phyloP scores from a whole-genome alignment of 192 early-diverging fungal genomes.

The Backusella tarrabulga region DNA sequence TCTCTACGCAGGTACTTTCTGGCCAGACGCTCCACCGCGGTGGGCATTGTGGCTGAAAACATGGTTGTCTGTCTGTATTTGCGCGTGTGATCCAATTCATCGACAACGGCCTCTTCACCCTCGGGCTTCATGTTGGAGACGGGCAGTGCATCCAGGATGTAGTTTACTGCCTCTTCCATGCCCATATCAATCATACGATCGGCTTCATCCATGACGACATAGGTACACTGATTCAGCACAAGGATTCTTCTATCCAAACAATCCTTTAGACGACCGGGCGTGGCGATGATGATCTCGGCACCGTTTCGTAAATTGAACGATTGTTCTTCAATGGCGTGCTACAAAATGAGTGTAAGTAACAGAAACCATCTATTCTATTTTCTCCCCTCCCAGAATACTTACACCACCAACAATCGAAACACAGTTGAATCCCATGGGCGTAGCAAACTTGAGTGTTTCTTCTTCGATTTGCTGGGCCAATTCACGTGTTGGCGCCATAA shows the following conservation, averaged over 20 bases:
- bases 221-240: conserved; percentile 91
- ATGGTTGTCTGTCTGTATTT: conserved; percentile 95
- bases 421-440: conserved; percentile 82
- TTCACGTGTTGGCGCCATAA: conserved; percentile 96
- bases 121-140: conserved; percentile 90
- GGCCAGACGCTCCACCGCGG: conserved; percentile 91
- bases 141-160: conserved; percentile 92
- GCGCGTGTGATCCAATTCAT: conserved; percentile 37
- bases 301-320: conserved; percentile 86
- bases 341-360: conserved; percentile 19
- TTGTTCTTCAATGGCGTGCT: conserved; percentile 88
- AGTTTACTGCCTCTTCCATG: conserved; percentile 94
- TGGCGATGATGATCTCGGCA: conserved; percentile 96
- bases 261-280: conserved; percentile 94
- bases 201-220: conserved; percentile 99
- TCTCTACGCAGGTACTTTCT: conserved; percentile 90
- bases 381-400: conserved; percentile 10
- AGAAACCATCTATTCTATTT: too few relatives aligned
- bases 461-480: conserved; percentile 96
- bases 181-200: conserved; percentile 96
- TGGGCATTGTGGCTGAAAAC: conserved; percentile 99
- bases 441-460: conserved; percentile 89
- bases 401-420: conserved; percentile 80
- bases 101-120: conserved; percentile 64
- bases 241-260: conserved; percentile 86